Base-by-base conservation (phyloP, 2,329 filamentous ascomycete species). In the Fusarium verticillioides region DNA sequence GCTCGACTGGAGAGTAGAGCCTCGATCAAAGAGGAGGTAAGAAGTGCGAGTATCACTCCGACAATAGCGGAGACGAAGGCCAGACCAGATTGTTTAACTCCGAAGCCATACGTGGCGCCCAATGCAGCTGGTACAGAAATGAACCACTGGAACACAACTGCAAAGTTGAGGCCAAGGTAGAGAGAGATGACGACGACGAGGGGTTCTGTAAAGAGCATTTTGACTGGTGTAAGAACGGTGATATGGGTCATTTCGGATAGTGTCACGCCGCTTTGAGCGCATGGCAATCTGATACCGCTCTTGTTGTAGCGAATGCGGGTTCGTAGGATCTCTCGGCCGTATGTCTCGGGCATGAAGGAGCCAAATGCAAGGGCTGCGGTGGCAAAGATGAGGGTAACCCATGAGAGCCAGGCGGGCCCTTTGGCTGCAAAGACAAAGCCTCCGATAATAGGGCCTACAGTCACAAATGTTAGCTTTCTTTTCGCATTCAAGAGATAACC, bases 301-400 rank as follows among this genome's bases (percentile, higher is more conserved):
- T 23, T 52, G 37, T 64, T 64, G 19, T 63, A 63, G 6, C 28
- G 61, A 28, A 63, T 63, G 9, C 61, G 61, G 4, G 58, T 53
- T 52, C 58, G 36, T 18, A 50, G 4, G 7, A 64, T 62, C 18
- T 63, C 36, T 16, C 58, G 57, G 2, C 23, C 21, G 39, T 64
- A 52, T 18, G 61, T 64, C 6, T 64, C 61, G 1, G 61, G 61
- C 61, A 64, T 63, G 32, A 63, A 64, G 7, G 44, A 62, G 5
- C 44, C 44, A 11, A 64, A 64, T 9, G 61, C 61, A 16, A 63
- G 36, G 16, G 57, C 32, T 28, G 36, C 30, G 12, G 39, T 52
- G 3, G 37, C 61, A 21, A 64, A 53, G 5, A 64, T 42, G 36
- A 62, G 57, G 3, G 57, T 42, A 16, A 40, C 44, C 61, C 57